Base-by-base conservation (phyloP, 768 basidiomycete genomes). In the Pisolithus tinctorius region DNA sequence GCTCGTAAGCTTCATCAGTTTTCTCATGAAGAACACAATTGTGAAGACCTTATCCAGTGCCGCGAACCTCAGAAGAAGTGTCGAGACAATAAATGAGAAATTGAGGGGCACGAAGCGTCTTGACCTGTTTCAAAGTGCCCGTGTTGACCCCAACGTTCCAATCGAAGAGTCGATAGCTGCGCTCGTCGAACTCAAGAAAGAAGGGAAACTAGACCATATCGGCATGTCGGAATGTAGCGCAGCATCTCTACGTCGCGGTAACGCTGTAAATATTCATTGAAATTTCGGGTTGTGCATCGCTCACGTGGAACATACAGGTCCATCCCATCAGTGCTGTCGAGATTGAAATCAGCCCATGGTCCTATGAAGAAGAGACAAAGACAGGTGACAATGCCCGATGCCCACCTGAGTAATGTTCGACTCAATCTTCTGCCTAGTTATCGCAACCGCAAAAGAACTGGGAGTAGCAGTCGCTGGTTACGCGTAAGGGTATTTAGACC, bases 261-360 rank as follows among this genome's bases (percentile, higher is more conserved):
- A 63, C 40, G 56, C 61, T 1, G 66, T 64, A 25, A n/a, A 73
- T 68, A 36, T 6, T 17, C 37, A 14, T 40, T 29, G 17, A 17
- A 23, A 9, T 31, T 7, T 26, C 23, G 16, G 25, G 13, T 44
- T 29, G 16, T 23, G 5, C 13, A 13, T 47, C 34, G 23, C 25
- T 46, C 11, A 29, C 9, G 20, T 42, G 34, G 20, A 20, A 14
- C 45, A 26, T 7, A 3, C 44, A 82, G 77, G 69, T 83, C 9
- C 70, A 76, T 42, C 80, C 78, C 1, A 74, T 85, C 51, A 71
- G 78, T 11, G 71, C 77, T 14, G 79, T 82, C 7, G 84, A 88
- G 62, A 83, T 86, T 47, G 86, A 88, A 62, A 67, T 83, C 39
- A 83, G 80, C 58, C 74, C 79, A 2, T 84, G 80, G 74, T 71